Evolutionary conservation across 108 stramenopile genomes (phyloP).

Genomic region (Skeletonema tropicum): DNA sequence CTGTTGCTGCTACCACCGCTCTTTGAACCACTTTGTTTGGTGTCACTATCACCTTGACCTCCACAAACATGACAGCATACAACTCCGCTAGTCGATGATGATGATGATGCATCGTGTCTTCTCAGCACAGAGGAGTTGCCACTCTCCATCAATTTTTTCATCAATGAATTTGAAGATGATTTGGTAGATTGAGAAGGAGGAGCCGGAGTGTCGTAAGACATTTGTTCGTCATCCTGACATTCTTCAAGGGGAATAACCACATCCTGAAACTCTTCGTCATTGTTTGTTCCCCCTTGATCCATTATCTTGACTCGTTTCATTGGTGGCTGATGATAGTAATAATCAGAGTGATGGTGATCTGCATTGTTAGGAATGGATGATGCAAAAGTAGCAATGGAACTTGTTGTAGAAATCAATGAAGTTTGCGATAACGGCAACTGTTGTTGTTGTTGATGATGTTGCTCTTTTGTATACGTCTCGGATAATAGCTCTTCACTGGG

Average conservation of each 20-base stretch:
- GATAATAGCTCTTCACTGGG: too few relatives aligned
- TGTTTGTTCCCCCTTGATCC: neutral
- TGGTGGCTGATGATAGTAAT: neutral
- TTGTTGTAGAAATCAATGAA: too few relatives aligned
- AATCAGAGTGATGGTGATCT: neutral
- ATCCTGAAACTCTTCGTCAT: neutral
- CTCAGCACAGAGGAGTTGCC: neutral
- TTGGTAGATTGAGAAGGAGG: neutral
- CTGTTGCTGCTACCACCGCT: neutral
- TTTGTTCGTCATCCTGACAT: neutral
- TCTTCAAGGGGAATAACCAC: neutral
- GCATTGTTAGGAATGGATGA: too few relatives aligned
- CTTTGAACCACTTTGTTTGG: neutral
- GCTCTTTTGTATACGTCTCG: too few relatives aligned
- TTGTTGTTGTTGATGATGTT: too few relatives aligned
- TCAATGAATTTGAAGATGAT: neutral
- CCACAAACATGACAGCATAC: neutral
- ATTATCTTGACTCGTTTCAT: neutral
- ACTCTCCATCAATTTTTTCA: neutral
- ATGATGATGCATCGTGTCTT: neutral
- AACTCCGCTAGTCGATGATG: neutral
- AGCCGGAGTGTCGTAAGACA: neutral
- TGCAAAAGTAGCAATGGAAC: too few relatives aligned
- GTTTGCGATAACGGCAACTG: too few relatives aligned
- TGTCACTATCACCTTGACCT: neutral